A percentile compares a stretch with the other conserved stretches of the same genome.
Conservation (phyloP, 306 rosid genomes). For the Arachis stenosperma region DNA sequence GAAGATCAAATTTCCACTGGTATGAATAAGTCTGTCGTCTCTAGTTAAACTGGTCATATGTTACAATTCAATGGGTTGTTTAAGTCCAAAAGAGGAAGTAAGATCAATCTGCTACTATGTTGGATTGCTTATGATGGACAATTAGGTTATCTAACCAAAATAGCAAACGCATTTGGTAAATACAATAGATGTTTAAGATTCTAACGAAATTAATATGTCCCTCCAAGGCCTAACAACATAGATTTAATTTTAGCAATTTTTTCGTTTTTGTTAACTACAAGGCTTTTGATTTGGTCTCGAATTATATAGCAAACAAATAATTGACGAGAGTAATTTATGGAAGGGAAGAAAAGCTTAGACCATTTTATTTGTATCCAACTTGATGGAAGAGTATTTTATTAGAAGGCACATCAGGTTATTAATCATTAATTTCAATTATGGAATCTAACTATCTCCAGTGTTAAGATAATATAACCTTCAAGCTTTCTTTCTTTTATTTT, state of each 20-base stretch:
- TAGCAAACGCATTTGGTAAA: background rate
- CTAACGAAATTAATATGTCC: constrained; percentile 12
- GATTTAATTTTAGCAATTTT: constrained; percentile 14
- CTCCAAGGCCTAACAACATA: background rate
- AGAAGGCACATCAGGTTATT: no score
- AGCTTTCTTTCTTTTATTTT: background rate
- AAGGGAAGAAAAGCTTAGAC: background rate
- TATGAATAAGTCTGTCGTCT: constrained; percentile 20
- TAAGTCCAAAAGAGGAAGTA: constrained; percentile 23
- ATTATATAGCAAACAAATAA: background rate
- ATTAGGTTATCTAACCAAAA: background rate
- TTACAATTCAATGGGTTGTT: constrained; percentile 11
- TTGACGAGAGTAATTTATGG: background rate
- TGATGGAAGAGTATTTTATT: constrained; percentile 9
- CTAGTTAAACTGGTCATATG: constrained; percentile 5
- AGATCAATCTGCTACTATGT: background rate
- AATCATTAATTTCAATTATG: background rate
- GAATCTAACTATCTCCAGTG: constrained; percentile 3
- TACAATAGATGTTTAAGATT: constrained; percentile 4
- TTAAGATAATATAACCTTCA: background rate
- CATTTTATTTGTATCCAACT: background rate
- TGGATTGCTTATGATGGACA: constrained; percentile 7
- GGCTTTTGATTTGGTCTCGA: background rate
- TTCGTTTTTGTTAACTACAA: background rate
- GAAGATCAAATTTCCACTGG: background rate